These are phyloP conservation scores for Arctium minus DNA, from an alignment of 129 eudicot genomes.

Conservation along the genomic window DNA sequence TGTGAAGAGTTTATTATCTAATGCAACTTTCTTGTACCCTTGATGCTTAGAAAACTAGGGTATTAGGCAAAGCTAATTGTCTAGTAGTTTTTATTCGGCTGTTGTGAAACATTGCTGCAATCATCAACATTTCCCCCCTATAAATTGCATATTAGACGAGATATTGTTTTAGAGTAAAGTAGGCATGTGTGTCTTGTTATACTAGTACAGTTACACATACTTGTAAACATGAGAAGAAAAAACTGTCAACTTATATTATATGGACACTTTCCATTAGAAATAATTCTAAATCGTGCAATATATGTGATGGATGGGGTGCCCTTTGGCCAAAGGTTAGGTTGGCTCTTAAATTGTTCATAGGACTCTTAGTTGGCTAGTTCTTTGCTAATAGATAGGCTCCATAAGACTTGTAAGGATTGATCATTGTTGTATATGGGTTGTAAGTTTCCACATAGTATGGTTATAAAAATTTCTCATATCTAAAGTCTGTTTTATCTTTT, in stretches of 20 bases:
- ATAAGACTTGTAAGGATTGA: too few species aligned
- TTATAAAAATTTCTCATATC: background rate
- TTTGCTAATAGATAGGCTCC: too few species aligned
- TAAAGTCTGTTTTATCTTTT: background rate
- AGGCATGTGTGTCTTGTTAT: background rate
- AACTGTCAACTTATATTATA: background rate
- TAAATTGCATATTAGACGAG: background rate
- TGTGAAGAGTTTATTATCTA: background rate
- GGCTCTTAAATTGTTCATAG: too few species aligned
- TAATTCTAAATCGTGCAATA: background rate
- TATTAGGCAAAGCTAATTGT: slow-evolving; percentile 4
- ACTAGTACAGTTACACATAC: background rate
- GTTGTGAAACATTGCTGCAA: background rate
- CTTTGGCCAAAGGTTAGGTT: background rate
- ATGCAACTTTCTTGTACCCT: background rate
- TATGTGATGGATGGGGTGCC: background rate
- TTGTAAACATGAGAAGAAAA: background rate
- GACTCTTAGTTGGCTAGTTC: too few species aligned
- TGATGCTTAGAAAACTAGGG: background rate
- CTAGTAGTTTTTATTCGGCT: background rate
- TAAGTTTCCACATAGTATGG: background rate
- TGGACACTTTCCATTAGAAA: background rate
- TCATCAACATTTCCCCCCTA: background rate
- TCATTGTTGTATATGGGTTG: background rate
- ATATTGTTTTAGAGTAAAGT: background rate